Evolutionary conservation across 805 yeast species (phyloP).

Genomic region (Hanseniaspora lachancei): DNA sequence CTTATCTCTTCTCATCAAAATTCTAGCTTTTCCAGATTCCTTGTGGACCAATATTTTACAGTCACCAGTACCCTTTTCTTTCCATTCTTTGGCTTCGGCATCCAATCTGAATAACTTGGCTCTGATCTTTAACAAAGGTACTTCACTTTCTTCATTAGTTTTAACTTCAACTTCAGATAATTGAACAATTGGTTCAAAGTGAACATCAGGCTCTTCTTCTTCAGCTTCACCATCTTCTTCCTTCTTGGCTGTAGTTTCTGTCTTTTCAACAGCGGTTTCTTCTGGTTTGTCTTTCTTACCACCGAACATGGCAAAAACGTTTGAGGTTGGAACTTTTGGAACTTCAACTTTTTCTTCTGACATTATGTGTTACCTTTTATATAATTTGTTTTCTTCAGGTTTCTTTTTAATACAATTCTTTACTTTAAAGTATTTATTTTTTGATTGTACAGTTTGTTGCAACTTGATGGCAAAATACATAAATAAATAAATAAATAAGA

Average conservation of each 20-base stretch:
- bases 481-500: slow-evolving; percentile 4
- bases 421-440: neutral
- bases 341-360: slow-evolving; percentile 14
- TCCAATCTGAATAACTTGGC: slow-evolving; percentile 90
- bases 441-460: neutral
- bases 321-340: slow-evolving; percentile 53
- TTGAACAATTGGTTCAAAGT: slow-evolving; percentile 91
- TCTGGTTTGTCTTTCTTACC: slow-evolving; percentile 29
- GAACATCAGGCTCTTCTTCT: slow-evolving; percentile 50
- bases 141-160: slow-evolving; percentile 88
- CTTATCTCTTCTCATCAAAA: slow-evolving; percentile 98
- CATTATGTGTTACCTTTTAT: slow-evolving; percentile 19
- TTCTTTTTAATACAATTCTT: neutral
- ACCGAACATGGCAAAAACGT: slow-evolving; percentile 91
- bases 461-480: neutral
- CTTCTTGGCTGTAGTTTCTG: neutral
- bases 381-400: slow-evolving; percentile 18
- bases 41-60: slow-evolving; percentile 90
- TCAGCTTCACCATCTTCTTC: slow-evolving; percentile 19
- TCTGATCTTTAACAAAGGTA: slow-evolving; percentile 68
- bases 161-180: slow-evolving; percentile 92
- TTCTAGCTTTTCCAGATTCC: slow-evolving; percentile 64
- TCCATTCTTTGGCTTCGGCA: slow-evolving; percentile 84
- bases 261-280: slow-evolving; percentile 24
- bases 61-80: slow-evolving; percentile 98